These are phyloP conservation scores for Blastobotrys serpentis DNA, from an alignment of 1,139 yeast genomes.

Conservation along the genomic window DNA sequence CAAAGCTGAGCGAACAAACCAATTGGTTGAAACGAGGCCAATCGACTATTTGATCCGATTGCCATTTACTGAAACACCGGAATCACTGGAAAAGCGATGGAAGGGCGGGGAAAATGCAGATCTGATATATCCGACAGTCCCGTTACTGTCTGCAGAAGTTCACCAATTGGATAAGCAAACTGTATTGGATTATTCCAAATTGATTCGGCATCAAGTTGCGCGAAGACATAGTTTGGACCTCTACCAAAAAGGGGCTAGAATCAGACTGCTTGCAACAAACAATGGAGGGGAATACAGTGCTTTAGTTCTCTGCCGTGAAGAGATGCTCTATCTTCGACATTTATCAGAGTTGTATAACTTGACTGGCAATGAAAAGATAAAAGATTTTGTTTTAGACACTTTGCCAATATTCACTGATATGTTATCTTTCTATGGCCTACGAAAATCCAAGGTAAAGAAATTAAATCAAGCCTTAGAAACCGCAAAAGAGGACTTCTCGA, in stretches of 20 bases:
- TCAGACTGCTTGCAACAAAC: background rate
- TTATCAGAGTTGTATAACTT: constrained; percentile 8
- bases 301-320: background rate
- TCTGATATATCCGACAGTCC: background rate
- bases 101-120: background rate
- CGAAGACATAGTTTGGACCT: constrained; percentile 1
- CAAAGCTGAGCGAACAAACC: constrained; percentile 6
- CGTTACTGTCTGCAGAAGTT: background rate
- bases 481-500: background rate
- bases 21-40: constrained; percentile 8
- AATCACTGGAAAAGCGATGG: constrained; percentile 7
- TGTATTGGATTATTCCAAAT: background rate
- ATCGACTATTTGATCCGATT: constrained; percentile 7
- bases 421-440: background rate
- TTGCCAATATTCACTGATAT: background rate
- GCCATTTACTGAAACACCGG: constrained; percentile 10
- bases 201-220: constrained; percentile 12
- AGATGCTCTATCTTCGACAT: constrained; percentile 1
- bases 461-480: background rate
- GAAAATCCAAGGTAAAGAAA: background rate
- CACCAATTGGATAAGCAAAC: constrained; percentile 1
- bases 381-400: background rate
- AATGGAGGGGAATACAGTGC: background rate
- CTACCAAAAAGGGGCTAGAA: background rate
- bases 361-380: constrained; percentile 8